Evolutionary conservation across 2,329 filamentous ascomycete species (phyloP).

Genomic region (Alternaria incomplexa): DNA sequence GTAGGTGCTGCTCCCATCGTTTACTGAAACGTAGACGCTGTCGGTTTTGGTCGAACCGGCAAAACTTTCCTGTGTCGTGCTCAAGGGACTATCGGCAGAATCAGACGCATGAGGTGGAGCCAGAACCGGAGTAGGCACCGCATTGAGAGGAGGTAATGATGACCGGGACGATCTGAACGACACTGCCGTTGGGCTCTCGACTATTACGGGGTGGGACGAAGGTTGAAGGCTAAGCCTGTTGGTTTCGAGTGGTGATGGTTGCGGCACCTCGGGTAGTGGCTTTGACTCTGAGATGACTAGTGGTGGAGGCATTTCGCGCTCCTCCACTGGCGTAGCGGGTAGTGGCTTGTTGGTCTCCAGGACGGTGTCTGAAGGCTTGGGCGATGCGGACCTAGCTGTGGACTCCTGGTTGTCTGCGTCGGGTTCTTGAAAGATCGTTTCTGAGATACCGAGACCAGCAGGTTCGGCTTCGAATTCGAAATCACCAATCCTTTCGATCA

Average conservation of each 20-base stretch:
- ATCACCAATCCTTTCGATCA: conserved; percentile 88
- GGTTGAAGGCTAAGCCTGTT: conserved; percentile 33
- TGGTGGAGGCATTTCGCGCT: conserved; percentile 49
- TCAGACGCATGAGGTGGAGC: conserved; percentile 35
- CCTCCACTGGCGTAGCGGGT: conserved; percentile 45
- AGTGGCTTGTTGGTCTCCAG: conserved; percentile 47
- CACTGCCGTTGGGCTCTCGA: conserved; percentile 41
- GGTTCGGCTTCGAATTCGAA: conserved; percentile 70
- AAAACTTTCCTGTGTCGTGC: conserved; percentile 37
- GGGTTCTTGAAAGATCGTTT: conserved; percentile 44
- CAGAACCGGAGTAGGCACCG: conserved; percentile 35
- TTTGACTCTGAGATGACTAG: conserved; percentile 64
- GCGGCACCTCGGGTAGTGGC: conserved; percentile 70
- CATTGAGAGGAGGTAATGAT: conserved; percentile 50
- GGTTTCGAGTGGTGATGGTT: conserved; percentile 44
- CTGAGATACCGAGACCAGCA: conserved; percentile 52
- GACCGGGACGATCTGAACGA: conserved; percentile 58
- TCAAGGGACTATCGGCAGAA: conserved; percentile 46
- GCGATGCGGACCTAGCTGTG: conserved; percentile 9
- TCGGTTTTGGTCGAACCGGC: conserved; percentile 51
- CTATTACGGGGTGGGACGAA: conserved; percentile 24
- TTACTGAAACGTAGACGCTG: conserved; percentile 76
- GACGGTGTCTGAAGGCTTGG: conserved; percentile 18
- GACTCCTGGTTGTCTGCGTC: conserved; percentile 17
- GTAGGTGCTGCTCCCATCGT: conserved; percentile 79